Evolutionary conservation across 805 yeast species (phyloP), one percentile per base, ranked within the genome.

Genomic region (Middelhovenomyces tepae): DNA sequence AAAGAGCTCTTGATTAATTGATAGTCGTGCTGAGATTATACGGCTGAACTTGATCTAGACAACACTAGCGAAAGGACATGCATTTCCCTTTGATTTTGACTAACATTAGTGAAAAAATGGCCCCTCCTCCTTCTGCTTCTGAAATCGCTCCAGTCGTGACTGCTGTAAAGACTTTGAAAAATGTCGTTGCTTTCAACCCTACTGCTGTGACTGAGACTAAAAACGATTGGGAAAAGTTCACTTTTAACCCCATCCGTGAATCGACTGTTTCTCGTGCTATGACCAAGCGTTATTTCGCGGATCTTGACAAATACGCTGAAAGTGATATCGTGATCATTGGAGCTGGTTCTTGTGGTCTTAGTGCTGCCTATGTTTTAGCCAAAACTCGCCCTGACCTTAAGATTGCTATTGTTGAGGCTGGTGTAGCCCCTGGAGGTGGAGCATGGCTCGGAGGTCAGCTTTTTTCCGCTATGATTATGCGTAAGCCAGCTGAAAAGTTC

Each of bases 371-470:
- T 51, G 72, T 69, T 23, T 63, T 79, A 46, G 85, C 81, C 32
- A 75, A 69, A 53, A 72, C 77, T 50, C 70, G 87, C 54, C 87
- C 89, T 10, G 85, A 79, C 44, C 62, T 79, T 46, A 78, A 75
- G 54, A 71, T 79, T 43, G 83, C 84, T 40, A 73, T 77, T 42
- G 67, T 79, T 37, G 89, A 79, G 59, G 77, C 83, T 22, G 68
- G 70, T 42, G 83, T 78, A n/a, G 67, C 81, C 21, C 79, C 81
- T 35, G 87, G 87, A 37, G 89, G 87, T 42, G 89, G 89, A 18
- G 74, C 80, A 38, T 78, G 81, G 77, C 62, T 79, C 29, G 84
- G 84, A 36, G 89, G 86, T 8, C 84, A 76, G 54, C 61, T 79
- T 41, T 77, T 79, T 56, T 72, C 80, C 18, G 85, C 86, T 23